phyloP scores from a whole-genome alignment of 768 basidiomycete genomes.

The Amanita pallidorosea region DNA sequence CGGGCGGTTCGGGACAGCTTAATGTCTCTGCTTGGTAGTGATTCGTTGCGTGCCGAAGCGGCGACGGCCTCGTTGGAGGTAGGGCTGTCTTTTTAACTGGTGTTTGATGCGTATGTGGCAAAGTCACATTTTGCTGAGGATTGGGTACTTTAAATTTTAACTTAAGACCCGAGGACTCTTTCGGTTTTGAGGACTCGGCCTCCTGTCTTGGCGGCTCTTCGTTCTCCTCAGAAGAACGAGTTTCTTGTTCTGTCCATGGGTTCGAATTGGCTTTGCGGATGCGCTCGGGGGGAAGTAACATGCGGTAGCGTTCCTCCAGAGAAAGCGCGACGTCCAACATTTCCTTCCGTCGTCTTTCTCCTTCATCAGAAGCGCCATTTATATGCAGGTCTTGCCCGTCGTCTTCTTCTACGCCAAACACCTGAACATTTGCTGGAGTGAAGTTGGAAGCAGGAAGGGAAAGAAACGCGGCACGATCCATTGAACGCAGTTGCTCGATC shows the following conservation, averaged over 20 bases:
- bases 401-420: conserved; percentile 16
- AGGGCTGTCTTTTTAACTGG: conserved; percentile 15
- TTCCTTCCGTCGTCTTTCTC: conserved; percentile 62
- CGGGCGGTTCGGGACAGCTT: not conserved
- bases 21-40: not conserved
- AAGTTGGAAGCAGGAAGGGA: conserved; percentile 49
- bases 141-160: conserved; percentile 3
- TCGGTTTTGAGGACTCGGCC: not conserved
- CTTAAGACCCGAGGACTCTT: not conserved
- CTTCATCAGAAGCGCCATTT: conserved; percentile 40
- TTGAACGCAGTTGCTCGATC: conserved; percentile 68
- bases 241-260: conserved; percentile 1
- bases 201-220: conserved; percentile 1
- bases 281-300: conserved; percentile 68
- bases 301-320: conserved; percentile 64
- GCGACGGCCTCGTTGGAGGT: conserved; percentile 11
- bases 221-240: conserved; percentile 1
- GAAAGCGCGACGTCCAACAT: conserved; percentile 61
- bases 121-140: not conserved
- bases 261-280: conserved; percentile 1
- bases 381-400: conserved; percentile 20
- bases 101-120: conserved; percentile 11
- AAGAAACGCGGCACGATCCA: conserved; percentile 67
- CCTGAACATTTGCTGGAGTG: conserved; percentile 21
- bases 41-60: conserved; percentile 4